Conservation (phyloP, 768 basidiomycete genomes). For the Boletus rubescentipes region DNA sequence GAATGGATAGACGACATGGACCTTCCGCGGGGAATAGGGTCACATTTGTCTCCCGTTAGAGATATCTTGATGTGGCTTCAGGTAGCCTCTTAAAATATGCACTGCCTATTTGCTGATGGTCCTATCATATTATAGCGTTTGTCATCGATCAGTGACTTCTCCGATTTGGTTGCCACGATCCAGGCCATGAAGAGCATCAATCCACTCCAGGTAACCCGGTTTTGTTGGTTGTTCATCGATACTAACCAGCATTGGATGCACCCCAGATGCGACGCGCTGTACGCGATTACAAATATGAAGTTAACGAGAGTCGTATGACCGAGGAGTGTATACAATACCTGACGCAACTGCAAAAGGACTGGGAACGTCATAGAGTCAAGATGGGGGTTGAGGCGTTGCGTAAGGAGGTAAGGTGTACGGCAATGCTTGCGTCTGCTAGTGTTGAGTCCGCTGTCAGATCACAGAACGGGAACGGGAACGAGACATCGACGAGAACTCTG, state of each 20-base stretch:
- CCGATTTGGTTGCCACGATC: conserved; percentile 85
- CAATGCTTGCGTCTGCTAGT: background rate
- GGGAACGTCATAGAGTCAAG: conserved; percentile 90
- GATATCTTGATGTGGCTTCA: conserved; percentile 88
- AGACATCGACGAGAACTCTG: conserved; percentile 30
- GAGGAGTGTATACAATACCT: conserved; percentile 96
- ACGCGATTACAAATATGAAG: conserved; percentile 91
- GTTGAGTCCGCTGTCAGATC: conserved; percentile 44
- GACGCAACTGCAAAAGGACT: conserved; percentile 93
- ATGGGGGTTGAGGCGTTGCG: conserved; percentile 82
- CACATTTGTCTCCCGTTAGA: conserved; percentile 80
- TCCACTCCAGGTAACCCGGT: conserved; percentile 71
- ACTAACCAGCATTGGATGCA: background rate
- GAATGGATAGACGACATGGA: conserved; percentile 88
- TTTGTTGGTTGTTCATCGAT: background rate
- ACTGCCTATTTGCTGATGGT: background rate
- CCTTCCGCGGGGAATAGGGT: conserved; percentile 73
- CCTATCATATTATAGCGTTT: conserved; percentile 51
- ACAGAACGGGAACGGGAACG: conserved; percentile 56
- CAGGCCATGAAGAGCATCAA: conserved; percentile 86
- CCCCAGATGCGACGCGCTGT: conserved; percentile 88
- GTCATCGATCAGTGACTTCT: conserved; percentile 86
- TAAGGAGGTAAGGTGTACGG: conserved; percentile 58
- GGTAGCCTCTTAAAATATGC: conserved; percentile 38
- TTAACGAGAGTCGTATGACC: conserved; percentile 88